A percentile compares a stretch with the other conserved stretches of the same genome.
Evolutionary conservation across 2,329 filamentous ascomycete genomes (phyloP).

Genomic region (Coniochaeta hoffmannii): DNA sequence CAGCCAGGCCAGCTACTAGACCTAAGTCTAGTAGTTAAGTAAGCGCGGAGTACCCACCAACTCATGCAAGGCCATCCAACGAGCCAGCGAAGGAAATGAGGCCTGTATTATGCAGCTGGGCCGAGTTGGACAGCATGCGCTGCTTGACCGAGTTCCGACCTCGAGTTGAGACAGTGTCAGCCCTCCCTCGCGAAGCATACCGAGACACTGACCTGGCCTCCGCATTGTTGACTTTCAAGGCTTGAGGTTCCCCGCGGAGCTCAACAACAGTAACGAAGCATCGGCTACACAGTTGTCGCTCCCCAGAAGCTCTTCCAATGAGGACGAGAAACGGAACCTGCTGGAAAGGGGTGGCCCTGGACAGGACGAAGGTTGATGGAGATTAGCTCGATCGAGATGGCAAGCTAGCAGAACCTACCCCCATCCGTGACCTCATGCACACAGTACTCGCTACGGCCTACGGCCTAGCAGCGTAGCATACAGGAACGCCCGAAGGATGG

Average conservation of each 20-base stretch:
- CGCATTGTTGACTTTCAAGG: not conserved
- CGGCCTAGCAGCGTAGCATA: no score
- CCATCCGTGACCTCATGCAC: constrained; percentile 1
- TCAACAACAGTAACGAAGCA: no score
- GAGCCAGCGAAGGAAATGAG: not conserved
- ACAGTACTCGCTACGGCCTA: not conserved
- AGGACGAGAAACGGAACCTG: no score
- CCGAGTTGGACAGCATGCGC: not conserved
- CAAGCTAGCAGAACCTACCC: not conserved
- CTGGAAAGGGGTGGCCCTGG: not conserved
- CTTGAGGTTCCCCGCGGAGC: not conserved
- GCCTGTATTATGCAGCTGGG: not conserved
- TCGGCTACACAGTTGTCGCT: no score
- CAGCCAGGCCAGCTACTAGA: no score
- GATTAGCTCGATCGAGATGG: not conserved
- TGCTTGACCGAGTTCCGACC: not conserved
- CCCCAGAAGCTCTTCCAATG: no score
- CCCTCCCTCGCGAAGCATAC: no score
- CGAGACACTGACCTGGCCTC: not conserved
- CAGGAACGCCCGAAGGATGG: not conserved
- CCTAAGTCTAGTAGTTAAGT: not conserved
- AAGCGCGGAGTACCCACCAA: not conserved
- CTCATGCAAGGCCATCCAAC: not conserved
- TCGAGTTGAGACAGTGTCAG: not conserved
- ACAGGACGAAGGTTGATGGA: not conserved